phyloP scores from a whole-genome alignment of 2,329 filamentous ascomycete genomes.

The Saccharata proteae region DNA sequence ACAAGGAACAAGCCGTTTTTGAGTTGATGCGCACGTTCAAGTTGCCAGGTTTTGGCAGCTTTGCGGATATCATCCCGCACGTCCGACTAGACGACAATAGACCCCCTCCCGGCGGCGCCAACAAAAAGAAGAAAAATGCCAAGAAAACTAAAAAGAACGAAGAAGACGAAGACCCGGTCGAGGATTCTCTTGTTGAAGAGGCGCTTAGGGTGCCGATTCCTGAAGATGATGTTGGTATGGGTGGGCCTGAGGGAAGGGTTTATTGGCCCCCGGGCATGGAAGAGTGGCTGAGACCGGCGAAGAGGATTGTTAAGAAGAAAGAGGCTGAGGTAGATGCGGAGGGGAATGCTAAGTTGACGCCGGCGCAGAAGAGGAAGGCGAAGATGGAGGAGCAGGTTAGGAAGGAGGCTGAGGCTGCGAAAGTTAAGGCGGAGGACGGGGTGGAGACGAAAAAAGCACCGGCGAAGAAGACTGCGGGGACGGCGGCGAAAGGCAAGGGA shows the following conservation, averaged over 20 bases:
- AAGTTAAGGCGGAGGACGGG: slow-evolving; percentile 15
- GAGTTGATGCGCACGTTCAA: slow-evolving; percentile 84
- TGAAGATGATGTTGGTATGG: slow-evolving; percentile 70
- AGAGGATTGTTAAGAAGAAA: slow-evolving; percentile 52
- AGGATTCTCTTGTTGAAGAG: slow-evolving; percentile 29
- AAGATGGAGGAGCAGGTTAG: slow-evolving; percentile 11
- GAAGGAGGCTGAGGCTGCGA: slow-evolving; percentile 13
- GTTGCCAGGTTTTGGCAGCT: slow-evolving; percentile 63
- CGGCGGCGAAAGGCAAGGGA: slow-evolving; percentile 10
- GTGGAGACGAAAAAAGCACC: slow-evolving; percentile 22
- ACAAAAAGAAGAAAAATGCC: slow-evolving; percentile 29
- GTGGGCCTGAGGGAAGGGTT: slow-evolving; percentile 66
- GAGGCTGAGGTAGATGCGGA: slow-evolving; percentile 27
- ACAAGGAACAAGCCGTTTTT: slow-evolving; percentile 94
- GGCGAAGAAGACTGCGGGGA: slow-evolving; percentile 22
- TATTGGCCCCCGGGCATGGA: slow-evolving; percentile 90
- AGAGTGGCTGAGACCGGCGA: slow-evolving; percentile 75
- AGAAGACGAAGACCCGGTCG: slow-evolving; percentile 22
- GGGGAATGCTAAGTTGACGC: slow-evolving; percentile 20
- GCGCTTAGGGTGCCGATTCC: slow-evolving; percentile 35
- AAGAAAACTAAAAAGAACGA: slow-evolving; percentile 31
- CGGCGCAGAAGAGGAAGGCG: slow-evolving; percentile 20
- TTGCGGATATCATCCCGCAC: slow-evolving; percentile 69
- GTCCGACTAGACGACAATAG: slow-evolving; percentile 65
- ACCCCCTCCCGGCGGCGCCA: slow-evolving; percentile 23